Conservation (phyloP, 2,329 filamentous ascomycete genomes). For the Penicillium palitans region DNA sequence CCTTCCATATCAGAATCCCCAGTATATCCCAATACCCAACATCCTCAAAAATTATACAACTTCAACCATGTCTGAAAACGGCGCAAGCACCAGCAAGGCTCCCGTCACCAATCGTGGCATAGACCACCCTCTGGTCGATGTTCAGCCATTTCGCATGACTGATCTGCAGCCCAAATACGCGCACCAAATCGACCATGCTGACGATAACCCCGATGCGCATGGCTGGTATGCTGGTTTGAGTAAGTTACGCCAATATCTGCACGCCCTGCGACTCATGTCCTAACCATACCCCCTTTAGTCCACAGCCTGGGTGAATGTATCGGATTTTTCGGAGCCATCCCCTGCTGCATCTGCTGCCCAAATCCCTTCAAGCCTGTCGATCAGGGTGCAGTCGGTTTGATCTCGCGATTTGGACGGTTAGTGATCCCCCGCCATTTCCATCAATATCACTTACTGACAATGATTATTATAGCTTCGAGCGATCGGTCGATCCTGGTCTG, state of each 20-base stretch:
- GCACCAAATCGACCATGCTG: slow-evolving; percentile 59
- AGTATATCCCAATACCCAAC: background rate
- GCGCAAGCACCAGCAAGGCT: slow-evolving; percentile 38
- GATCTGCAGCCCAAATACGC: slow-evolving; percentile 86
- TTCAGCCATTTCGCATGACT: slow-evolving; percentile 76
- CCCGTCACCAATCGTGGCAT: slow-evolving; percentile 21
- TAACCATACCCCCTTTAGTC: slow-evolving; percentile 49
- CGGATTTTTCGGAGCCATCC: slow-evolving; percentile 80
- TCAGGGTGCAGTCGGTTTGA: slow-evolving; percentile 91
- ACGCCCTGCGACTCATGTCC: background rate
- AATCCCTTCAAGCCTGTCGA: slow-evolving; percentile 93
- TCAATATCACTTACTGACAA: slow-evolving; percentile 4
- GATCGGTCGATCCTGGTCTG: slow-evolving; percentile 92
- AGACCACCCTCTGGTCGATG: slow-evolving; percentile 58
- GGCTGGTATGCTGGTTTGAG: slow-evolving; percentile 91
- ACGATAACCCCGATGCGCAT: slow-evolving; percentile 67
- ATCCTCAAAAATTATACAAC: background rate
- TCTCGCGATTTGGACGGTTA: slow-evolving; percentile 83
- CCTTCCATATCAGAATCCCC: background rate
- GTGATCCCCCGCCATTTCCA: slow-evolving; percentile 9
- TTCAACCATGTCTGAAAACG: slow-evolving; percentile 31
- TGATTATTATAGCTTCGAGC: slow-evolving; percentile 64
- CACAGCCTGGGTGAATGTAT: slow-evolving; percentile 72
- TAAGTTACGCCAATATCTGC: slow-evolving; percentile 45
- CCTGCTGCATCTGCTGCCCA: slow-evolving; percentile 87